Conservation (phyloP, 2,329 filamentous ascomycete species). For the Talaromyces sp. region DNA sequence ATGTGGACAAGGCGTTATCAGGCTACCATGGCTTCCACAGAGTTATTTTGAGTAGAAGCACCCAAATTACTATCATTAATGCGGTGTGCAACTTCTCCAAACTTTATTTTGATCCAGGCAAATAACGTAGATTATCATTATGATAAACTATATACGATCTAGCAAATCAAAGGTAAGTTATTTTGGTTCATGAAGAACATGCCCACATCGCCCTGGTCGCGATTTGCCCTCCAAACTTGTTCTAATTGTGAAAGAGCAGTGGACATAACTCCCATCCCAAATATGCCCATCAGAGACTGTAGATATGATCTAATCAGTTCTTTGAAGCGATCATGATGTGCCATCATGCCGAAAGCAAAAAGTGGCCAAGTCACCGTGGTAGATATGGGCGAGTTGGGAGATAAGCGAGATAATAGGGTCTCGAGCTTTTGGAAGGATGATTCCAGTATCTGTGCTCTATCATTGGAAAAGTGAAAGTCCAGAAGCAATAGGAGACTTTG, state of each 20-base stretch:
- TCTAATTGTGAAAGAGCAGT: conserved; percentile 14
- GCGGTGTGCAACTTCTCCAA: too few relatives aligned
- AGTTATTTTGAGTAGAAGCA: too few relatives aligned
- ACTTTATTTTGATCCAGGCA: too few relatives aligned
- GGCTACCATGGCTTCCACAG: too few relatives aligned
- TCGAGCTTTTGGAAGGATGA: conserved; percentile 10
- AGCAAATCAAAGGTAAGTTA: conserved; percentile 15
- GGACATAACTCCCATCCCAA: conserved; percentile 20
- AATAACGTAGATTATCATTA: neutral
- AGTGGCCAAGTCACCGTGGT: conserved; percentile 19
- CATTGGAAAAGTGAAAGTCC: conserved; percentile 8
- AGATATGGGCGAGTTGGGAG: conserved; percentile 13
- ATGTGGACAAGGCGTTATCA: too few relatives aligned
- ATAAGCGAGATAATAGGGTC: conserved; percentile 7
- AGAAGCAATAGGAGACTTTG: conserved; percentile 15
- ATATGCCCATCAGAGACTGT: conserved; percentile 7
- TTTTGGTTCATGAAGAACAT: conserved; percentile 16
- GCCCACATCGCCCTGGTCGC: conserved; percentile 2
- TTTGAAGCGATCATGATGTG: conserved; percentile 3
- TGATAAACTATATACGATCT: neutral
- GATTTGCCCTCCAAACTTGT: conserved; percentile 10
- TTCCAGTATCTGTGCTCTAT: neutral
- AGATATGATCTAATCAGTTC: conserved; percentile 9
- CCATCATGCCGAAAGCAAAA: conserved; percentile 16
- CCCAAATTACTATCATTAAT: too few relatives aligned